Conservation (phyloP, 2,329 filamentous ascomycete species). For the Verticillium nonalfalfae region DNA sequence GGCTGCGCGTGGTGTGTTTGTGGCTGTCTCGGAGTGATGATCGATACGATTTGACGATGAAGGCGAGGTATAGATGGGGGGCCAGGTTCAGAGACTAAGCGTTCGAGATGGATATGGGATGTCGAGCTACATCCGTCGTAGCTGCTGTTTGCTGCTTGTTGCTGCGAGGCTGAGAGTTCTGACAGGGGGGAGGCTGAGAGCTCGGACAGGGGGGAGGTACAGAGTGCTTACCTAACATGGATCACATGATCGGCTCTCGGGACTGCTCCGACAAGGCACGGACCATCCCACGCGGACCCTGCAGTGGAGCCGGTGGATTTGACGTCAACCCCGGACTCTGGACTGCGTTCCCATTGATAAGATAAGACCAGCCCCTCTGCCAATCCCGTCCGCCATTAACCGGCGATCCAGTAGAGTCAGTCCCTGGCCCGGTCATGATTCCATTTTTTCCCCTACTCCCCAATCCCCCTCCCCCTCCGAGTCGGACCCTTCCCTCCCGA, state of each 20-base stretch:
- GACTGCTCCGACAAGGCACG: neutral
- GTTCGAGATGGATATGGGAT: too few relatives aligned
- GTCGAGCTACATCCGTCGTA: too few relatives aligned
- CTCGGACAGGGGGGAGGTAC: too few relatives aligned
- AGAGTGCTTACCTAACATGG: neutral
- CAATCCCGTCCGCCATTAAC: slow-evolving; percentile 1
- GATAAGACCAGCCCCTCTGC: slow-evolving; percentile 4
- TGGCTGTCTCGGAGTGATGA: neutral
- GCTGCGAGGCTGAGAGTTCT: too few relatives aligned
- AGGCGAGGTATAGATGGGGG: too few relatives aligned
- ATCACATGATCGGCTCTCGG: neutral
- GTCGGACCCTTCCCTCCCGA: slow-evolving; percentile 25
- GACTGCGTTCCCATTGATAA: neutral
- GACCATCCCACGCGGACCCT: neutral
- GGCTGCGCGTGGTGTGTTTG: neutral
- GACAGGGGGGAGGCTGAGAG: too few relatives aligned
- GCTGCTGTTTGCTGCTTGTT: too few relatives aligned
- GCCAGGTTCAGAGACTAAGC: too few relatives aligned
- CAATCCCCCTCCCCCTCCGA: slow-evolving; percentile 5
- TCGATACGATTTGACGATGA: too few relatives aligned
- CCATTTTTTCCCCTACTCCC: neutral
- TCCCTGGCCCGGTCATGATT: neutral
- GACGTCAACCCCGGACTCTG: neutral
- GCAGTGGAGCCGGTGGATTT: neutral
- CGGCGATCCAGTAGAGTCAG: slow-evolving; percentile 2